A percentile compares a stretch with the other conserved stretches of the same genome.
These are phyloP conservation scores for Thyridium curvatum DNA, from an alignment of 2,329 filamentous ascomycete species.

Conservation along the genomic window DNA sequence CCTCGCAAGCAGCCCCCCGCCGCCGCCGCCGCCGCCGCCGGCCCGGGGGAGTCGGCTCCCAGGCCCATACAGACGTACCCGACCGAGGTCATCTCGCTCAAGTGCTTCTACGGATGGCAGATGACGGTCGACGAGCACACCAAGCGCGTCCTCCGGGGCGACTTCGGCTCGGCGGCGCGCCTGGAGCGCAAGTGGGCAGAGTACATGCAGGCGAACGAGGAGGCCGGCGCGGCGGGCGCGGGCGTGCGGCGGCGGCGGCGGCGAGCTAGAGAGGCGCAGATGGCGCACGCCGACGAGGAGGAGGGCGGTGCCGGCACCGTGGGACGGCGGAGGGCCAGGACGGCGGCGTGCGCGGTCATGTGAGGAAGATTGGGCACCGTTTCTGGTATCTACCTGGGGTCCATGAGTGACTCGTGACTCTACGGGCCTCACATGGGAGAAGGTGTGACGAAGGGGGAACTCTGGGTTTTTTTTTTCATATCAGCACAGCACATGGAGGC, in stretches of 20 bases:
- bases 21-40: conserved; percentile 8
- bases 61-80: conserved; percentile 49
- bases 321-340: conserved; percentile 40
- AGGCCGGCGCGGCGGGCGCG: conserved; percentile 63
- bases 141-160: conserved; percentile 73
- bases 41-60: conserved; percentile 5
- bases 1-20: conserved; percentile 23
- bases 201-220: conserved; percentile 88
- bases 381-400: no score
- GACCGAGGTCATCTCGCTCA: conserved; percentile 74
- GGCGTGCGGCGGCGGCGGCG: conserved; percentile 65
- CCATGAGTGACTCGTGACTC: no score
- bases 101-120: conserved; percentile 94
- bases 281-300: conserved; percentile 75
- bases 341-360: no score
- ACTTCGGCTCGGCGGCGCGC: conserved; percentile 66
- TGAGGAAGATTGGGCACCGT: no score
- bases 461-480: no score
- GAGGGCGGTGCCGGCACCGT: conserved; percentile 54
- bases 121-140: conserved; percentile 92
- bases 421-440: no score
- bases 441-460: no score
- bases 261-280: conserved; percentile 73
- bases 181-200: conserved; percentile 89
- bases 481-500: no score